phyloP scores from a whole-genome alignment of 2,329 filamentous ascomycete genomes.

The Talaromyces sp. region DNA sequence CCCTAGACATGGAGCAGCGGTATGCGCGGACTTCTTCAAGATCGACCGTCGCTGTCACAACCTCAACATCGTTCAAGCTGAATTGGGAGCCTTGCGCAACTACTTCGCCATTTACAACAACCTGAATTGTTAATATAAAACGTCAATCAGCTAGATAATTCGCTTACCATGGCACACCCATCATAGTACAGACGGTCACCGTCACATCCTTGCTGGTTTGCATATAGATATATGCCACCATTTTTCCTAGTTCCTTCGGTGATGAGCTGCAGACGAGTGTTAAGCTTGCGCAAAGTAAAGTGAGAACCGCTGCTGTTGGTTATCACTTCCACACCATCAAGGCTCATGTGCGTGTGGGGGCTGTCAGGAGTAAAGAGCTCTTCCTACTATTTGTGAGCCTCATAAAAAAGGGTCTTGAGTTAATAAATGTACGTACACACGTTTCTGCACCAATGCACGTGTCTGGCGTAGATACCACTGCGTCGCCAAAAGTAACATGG shows the following conservation, averaged over 20 bases:
- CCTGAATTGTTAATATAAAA: conserved; percentile 18
- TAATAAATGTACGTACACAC: conserved; percentile 7
- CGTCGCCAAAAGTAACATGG: conserved; percentile 61
- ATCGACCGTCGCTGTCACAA: conserved; percentile 59
- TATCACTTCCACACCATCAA: conserved; percentile 66
- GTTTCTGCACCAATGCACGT: conserved; percentile 47
- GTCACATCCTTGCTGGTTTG: conserved; percentile 45
- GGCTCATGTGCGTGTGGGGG: conserved; percentile 53
- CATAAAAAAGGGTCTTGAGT: too few species aligned
- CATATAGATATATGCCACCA: conserved; percentile 39
- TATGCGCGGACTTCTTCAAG: conserved; percentile 60
- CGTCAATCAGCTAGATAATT: conserved; percentile 41
- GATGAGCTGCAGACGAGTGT: conserved; percentile 58
- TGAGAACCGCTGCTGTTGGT: conserved; percentile 52
- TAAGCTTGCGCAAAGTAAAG: conserved; percentile 60
- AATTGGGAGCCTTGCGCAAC: conserved; percentile 25
- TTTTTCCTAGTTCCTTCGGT: conserved; percentile 51
- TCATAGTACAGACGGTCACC: conserved; percentile 57
- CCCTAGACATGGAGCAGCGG: conserved; percentile 20
- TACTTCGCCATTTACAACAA: conserved; percentile 51
- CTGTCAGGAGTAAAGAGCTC: conserved; percentile 54
- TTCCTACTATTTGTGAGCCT: conserved; percentile 54
- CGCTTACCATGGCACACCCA: conserved; percentile 55
- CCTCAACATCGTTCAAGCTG: conserved; percentile 51
- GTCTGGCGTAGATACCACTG: conserved; percentile 55